Conservation (phyloP, 345 rosid genomes). For the Dipteronia sinensis region DNA sequence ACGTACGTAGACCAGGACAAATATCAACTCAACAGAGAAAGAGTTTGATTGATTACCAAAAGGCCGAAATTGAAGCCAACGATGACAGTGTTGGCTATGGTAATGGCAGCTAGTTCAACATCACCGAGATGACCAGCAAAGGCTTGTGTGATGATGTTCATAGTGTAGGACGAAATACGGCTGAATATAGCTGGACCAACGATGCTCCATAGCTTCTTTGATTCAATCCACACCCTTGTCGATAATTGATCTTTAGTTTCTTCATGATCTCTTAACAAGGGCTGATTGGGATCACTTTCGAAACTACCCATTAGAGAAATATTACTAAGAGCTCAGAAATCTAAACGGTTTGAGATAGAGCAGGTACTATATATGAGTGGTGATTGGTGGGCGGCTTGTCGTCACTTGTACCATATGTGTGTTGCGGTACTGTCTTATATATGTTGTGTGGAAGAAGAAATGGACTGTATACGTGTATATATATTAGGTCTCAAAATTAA, state of each 20-base stretch:
- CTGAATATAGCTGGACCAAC: slow-evolving; percentile 72
- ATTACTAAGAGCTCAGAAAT: neutral
- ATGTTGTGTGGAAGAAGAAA: too few species aligned
- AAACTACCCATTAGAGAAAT: slow-evolving; percentile 3
- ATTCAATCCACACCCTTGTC: slow-evolving; percentile 47
- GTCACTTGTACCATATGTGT: too few species aligned
- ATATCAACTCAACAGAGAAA: too few species aligned
- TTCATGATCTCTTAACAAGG: slow-evolving; percentile 4
- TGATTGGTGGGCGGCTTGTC: too few species aligned
- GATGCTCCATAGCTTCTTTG: slow-evolving; percentile 61
- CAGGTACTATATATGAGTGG: too few species aligned
- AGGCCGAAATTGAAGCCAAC: slow-evolving; percentile 78
- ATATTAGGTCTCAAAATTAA: too few species aligned
- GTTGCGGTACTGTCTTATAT: too few species aligned
- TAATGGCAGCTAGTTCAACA: slow-evolving; percentile 61
- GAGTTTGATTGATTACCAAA: slow-evolving; percentile 35
- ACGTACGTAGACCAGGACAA: too few species aligned
- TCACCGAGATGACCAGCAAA: slow-evolving; percentile 78
- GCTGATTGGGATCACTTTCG: neutral
- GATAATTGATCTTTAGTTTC: neutral
- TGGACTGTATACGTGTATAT: too few species aligned
- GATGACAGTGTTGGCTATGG: slow-evolving; percentile 69
- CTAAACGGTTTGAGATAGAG: neutral
- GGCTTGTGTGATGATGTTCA: slow-evolving; percentile 63
- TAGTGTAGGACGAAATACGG: slow-evolving; percentile 49